Evolutionary conservation across 805 yeast genomes (phyloP).

Genomic region (Wickerhamomyces ciferrii): DNA sequence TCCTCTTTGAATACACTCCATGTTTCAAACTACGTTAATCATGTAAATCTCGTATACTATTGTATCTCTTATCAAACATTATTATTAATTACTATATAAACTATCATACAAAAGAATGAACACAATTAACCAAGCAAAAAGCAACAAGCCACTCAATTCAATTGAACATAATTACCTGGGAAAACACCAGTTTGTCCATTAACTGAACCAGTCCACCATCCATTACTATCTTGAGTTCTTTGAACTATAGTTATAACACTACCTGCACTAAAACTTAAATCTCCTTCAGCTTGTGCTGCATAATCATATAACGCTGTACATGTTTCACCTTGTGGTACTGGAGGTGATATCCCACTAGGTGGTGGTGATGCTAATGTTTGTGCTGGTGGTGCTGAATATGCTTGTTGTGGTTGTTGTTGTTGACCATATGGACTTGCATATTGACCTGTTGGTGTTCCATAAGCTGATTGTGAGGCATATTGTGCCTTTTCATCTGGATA

Average conservation of each 20-base stretch:
- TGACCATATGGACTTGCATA: constrained; percentile 5
- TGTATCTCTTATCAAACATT: no score
- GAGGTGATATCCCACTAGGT: constrained; percentile 19
- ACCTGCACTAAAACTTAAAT: constrained; percentile 83
- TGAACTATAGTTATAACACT: constrained; percentile 78
- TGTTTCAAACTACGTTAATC: no score
- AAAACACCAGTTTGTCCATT: constrained; percentile 88
- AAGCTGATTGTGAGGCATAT: constrained; percentile 20
- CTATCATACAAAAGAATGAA: no score
- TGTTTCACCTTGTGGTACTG: constrained; percentile 41
- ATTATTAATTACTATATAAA: no score
- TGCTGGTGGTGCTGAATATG: constrained; percentile 30
- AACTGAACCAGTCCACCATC: constrained; percentile 95
- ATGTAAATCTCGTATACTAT: no score
- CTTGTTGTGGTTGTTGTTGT: constrained; percentile 22
- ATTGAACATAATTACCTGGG: constrained; percentile 94
- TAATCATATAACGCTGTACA: constrained; percentile 92
- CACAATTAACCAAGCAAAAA: no score
- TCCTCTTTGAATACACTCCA: no score
- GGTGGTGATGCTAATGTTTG: constrained; percentile 19
- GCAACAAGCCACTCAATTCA: no score
- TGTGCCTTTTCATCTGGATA: constrained; percentile 26
- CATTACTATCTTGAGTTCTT: constrained; percentile 78
- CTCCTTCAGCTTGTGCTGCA: constrained; percentile 91
- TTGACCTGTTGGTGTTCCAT: constrained; percentile 16